Evolutionary conservation across 805 yeast species (phyloP).

Genomic region (Myxozyma mucilagina): DNA sequence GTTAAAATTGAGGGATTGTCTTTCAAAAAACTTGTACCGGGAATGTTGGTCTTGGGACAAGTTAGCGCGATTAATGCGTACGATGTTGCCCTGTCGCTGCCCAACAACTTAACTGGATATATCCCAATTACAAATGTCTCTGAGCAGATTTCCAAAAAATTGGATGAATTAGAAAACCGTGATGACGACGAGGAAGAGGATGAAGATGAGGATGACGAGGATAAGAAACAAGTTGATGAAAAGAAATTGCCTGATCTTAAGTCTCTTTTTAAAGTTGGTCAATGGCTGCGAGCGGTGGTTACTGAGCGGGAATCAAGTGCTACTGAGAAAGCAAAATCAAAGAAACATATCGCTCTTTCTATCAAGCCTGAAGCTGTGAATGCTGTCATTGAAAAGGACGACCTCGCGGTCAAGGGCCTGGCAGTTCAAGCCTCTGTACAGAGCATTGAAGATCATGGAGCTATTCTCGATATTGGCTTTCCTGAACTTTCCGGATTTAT

Average conservation of each 20-base stretch:
- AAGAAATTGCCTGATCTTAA: conserved; percentile 56
- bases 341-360: conserved; percentile 64
- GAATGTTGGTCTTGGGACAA: conserved; percentile 77
- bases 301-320: conserved; percentile 51
- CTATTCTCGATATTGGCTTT: conserved; percentile 69
- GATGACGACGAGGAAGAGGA: conserved; percentile 42
- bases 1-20: conserved; percentile 52
- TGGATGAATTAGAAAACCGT: conserved; percentile 52
- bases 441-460: conserved; percentile 91
- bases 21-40: conserved; percentile 65
- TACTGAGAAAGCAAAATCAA: conserved; percentile 43
- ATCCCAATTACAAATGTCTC: conserved; percentile 75
- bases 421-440: conserved; percentile 73
- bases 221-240: conserved; percentile 36
- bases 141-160: conserved; percentile 54
- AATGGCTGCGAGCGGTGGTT: conserved; percentile 84
- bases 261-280: conserved; percentile 65
- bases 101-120: conserved; percentile 79
- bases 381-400: conserved; percentile 59
- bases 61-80: conserved; percentile 57
- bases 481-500: conserved; percentile 66
- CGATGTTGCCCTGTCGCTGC: conserved; percentile 69
- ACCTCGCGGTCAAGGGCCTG: conserved; percentile 54
- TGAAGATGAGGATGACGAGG: conserved; percentile 36
- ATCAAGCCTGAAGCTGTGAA: conserved; percentile 77